phyloP scores from a whole-genome alignment of 202 grass and related monocot genomes.

The Carex arenaria region DNA sequence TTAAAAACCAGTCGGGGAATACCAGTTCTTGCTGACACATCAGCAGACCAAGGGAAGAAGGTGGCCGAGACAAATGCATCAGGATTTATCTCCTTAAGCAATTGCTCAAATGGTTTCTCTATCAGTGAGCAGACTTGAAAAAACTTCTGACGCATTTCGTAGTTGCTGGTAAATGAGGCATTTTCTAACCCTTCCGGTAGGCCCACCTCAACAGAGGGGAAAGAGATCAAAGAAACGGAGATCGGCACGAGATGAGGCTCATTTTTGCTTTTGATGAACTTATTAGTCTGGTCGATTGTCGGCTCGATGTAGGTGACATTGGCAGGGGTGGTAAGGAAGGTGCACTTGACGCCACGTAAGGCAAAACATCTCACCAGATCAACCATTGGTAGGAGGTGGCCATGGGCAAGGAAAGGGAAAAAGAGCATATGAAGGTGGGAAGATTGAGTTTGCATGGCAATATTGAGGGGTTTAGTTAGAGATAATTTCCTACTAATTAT shows the following conservation, averaged over 20 bases:
- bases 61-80: constrained; percentile 46
- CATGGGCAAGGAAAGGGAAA: constrained; percentile 58
- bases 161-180: background rate
- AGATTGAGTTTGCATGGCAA: constrained; percentile 30
- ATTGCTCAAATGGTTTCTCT: constrained; percentile 39
- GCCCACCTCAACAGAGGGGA: constrained; percentile 46
- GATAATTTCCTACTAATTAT: background rate
- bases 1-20: constrained; percentile 49
- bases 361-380: constrained; percentile 61
- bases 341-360: constrained; percentile 41
- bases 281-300: constrained; percentile 42
- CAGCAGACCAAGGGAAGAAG: constrained; percentile 45
- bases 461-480: background rate
- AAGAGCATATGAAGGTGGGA: constrained; percentile 58
- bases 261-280: background rate
- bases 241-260: background rate
- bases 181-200: constrained; percentile 38
- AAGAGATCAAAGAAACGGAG: constrained; percentile 23
- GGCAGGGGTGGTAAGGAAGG: constrained; percentile 57
- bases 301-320: constrained; percentile 44
- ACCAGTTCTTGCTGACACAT: constrained; percentile 29
- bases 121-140: background rate
- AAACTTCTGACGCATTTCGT: constrained; percentile 22
- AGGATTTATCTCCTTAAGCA: constrained; percentile 20
- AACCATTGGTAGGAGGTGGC: constrained; percentile 56